Evolutionary conservation across 169 alveolate species (phyloP).

Genomic region (Cryptosporidium canis): DNA sequence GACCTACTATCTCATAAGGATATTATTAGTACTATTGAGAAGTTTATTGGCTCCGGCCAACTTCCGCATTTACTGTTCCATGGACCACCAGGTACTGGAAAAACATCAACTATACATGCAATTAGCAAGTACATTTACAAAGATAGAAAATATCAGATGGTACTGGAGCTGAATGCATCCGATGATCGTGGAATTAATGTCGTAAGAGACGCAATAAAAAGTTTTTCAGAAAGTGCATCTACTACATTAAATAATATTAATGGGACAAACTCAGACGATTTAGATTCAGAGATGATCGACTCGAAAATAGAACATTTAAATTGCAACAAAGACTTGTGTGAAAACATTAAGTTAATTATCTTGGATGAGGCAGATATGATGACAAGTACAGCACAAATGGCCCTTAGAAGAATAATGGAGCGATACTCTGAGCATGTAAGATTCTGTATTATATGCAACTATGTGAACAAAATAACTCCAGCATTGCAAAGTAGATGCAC

Average conservation of each 20-base stretch:
- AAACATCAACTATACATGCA: slow-evolving; percentile 93
- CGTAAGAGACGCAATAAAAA: slow-evolving; percentile 95
- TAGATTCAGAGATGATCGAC: slow-evolving; percentile 23
- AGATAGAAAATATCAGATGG: slow-evolving; percentile 79
- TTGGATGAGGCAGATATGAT: slow-evolving; percentile 98
- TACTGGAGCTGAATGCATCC: slow-evolving; percentile 95
- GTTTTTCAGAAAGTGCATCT: slow-evolving; percentile 88
- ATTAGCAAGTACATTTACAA: slow-evolving; percentile 93
- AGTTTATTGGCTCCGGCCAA: slow-evolving; percentile 92
- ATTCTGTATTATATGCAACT: slow-evolving; percentile 96
- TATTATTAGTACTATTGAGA: slow-evolving; percentile 90
- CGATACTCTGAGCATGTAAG: slow-evolving; percentile 95
- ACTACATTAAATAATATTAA: slow-evolving; percentile 67
- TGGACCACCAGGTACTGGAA: slow-evolving; percentile 98
- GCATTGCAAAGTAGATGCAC: slow-evolving; percentile 98
- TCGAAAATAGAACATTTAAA: not conserved
- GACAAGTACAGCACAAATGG: slow-evolving; percentile 97
- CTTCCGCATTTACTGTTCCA: slow-evolving; percentile 94
- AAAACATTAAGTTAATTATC: slow-evolving; percentile 88
- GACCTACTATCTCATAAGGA: slow-evolving; percentile 95
- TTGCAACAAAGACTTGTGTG: slow-evolving; percentile 23
- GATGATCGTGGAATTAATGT: slow-evolving; percentile 98
- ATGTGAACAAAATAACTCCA: slow-evolving; percentile 94
- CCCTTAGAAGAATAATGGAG: slow-evolving; percentile 98
- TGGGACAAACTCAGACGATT: slow-evolving; percentile 45